Percentiles rank a stretch among this genome's conserved stretches.
phyloP scores from a whole-genome alignment of 2,329 filamentous ascomycete genomes.

The Dichotomopilus funicola region DNA sequence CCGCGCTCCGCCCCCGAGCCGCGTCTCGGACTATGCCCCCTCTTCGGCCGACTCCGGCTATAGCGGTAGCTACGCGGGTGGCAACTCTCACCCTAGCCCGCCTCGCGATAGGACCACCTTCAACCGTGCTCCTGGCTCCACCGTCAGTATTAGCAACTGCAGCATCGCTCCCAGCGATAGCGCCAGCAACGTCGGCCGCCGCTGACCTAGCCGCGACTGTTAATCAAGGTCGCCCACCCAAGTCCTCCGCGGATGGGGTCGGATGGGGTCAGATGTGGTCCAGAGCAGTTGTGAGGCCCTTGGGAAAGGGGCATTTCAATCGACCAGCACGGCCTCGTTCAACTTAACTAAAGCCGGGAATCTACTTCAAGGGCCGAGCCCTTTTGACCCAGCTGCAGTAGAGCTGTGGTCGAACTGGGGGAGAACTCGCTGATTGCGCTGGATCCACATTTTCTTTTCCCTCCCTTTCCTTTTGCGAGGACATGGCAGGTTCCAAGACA shows the following conservation, averaged over 20 bases:
- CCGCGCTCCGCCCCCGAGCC: conserved; percentile 18
- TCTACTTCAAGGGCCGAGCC: too few species aligned
- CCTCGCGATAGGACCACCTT: conserved; percentile 11
- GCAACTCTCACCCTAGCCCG: conserved; percentile 8
- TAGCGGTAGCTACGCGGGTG: conserved; percentile 4
- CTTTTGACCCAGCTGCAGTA: too few species aligned
- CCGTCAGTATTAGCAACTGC: conserved; percentile 10
- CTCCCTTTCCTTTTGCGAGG: too few species aligned
- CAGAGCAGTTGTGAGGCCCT: background rate
- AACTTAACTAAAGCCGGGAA: background rate
- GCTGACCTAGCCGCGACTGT: background rate
- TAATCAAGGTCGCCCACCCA: too few species aligned
- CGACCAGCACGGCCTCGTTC: background rate
- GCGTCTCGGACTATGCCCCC: conserved; percentile 13
- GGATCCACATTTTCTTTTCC: too few species aligned
- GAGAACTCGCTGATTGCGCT: too few species aligned
- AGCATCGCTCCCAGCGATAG: conserved; percentile 20
- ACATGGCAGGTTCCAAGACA: too few species aligned
- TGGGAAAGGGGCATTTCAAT: background rate
- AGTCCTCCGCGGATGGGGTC: background rate
- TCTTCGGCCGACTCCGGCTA: conserved; percentile 15
- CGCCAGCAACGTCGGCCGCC: conserved; percentile 19
- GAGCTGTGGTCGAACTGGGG: too few species aligned
- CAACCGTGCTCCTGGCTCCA: background rate
- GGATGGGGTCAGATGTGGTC: background rate